phyloP scores from a whole-genome alignment of 2,329 filamentous ascomycete species.

The Trichoderma cornu-damae region DNA sequence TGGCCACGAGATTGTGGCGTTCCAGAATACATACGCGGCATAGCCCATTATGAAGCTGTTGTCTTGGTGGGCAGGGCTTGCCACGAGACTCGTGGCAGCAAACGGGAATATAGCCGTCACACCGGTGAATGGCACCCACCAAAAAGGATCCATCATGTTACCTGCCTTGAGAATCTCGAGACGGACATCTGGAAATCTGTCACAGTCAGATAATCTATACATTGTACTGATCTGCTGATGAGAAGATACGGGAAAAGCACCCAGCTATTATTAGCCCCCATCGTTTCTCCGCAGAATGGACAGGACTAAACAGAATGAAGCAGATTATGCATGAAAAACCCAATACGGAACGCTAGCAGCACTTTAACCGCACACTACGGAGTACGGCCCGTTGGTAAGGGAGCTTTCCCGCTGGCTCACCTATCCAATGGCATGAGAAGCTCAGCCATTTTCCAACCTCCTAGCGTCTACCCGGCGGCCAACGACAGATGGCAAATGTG shows the following conservation, averaged over 20 bases:
- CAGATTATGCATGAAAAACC: conserved; percentile 9
- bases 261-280: conserved; percentile 8
- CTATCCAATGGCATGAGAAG: neutral
- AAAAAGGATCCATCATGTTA: neutral
- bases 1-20: conserved; percentile 6
- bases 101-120: too few relatives aligned
- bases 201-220: neutral
- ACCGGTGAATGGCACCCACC: too few relatives aligned
- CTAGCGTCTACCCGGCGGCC: neutral
- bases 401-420: neutral
- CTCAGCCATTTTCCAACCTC: neutral
- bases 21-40: neutral
- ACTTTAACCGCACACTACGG: conserved; percentile 15
- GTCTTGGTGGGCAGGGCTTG: neutral
- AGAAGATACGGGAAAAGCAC: neutral
- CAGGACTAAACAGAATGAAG: conserved; percentile 9
- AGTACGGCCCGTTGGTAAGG: conserved; percentile 8
- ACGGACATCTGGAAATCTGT: neutral
- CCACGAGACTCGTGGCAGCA: neutral
- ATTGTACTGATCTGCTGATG: conserved; percentile 1
- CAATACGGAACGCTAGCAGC: conserved; percentile 5
- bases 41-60: neutral
- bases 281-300: conserved; percentile 4
- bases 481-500: conserved; percentile 4
- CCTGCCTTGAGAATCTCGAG: neutral